Evolutionary conservation across 2,329 filamentous ascomycete genomes (phyloP).

Genomic region (Grosmannia penicillata): DNA sequence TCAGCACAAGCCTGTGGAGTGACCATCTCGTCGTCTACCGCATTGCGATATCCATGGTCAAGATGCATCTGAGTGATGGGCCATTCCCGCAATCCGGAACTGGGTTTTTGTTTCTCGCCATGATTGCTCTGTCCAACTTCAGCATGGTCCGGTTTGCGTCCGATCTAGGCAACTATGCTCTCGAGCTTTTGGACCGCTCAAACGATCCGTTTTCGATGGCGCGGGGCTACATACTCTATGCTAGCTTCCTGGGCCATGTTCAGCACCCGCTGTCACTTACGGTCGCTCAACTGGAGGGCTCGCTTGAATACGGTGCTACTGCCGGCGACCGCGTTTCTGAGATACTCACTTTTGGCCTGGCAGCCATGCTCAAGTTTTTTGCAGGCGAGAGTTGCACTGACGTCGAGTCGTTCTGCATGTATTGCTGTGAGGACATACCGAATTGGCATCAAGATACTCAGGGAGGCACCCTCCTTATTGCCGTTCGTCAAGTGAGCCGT

Average conservation of each 20-base stretch:
- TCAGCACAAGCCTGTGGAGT: slow-evolving; percentile 60
- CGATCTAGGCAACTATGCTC: slow-evolving; percentile 46
- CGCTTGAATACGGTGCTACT: slow-evolving; percentile 49
- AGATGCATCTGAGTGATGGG: slow-evolving; percentile 48
- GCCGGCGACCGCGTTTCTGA: slow-evolving; percentile 59
- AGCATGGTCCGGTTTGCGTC: slow-evolving; percentile 54
- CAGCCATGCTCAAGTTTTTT: slow-evolving; percentile 53
- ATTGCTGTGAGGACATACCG: slow-evolving; percentile 57
- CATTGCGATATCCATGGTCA: slow-evolving; percentile 49
- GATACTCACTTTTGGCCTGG: slow-evolving; percentile 56
- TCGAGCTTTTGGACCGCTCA: slow-evolving; percentile 49
- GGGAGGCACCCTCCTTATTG: slow-evolving; percentile 55
- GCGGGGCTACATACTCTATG: slow-evolving; percentile 53
- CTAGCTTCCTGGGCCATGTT: slow-evolving; percentile 56
- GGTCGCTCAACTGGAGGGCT: slow-evolving; percentile 45
- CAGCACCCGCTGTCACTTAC: slow-evolving; percentile 45
- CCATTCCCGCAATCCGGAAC: slow-evolving; percentile 55
- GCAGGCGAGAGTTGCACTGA: slow-evolving; percentile 54
- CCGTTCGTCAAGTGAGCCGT: slow-evolving; percentile 49
- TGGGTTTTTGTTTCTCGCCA: slow-evolving; percentile 52
- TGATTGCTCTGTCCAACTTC: slow-evolving; percentile 54
- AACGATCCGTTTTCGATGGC: slow-evolving; percentile 52
- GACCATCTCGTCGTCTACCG: slow-evolving; percentile 61
- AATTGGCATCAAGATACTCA: slow-evolving; percentile 58
- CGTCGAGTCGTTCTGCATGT: slow-evolving; percentile 55